These are phyloP conservation scores for Suillus cothurnatus DNA, from an alignment of 768 basidiomycete genomes.

Conservation along the genomic window DNA sequence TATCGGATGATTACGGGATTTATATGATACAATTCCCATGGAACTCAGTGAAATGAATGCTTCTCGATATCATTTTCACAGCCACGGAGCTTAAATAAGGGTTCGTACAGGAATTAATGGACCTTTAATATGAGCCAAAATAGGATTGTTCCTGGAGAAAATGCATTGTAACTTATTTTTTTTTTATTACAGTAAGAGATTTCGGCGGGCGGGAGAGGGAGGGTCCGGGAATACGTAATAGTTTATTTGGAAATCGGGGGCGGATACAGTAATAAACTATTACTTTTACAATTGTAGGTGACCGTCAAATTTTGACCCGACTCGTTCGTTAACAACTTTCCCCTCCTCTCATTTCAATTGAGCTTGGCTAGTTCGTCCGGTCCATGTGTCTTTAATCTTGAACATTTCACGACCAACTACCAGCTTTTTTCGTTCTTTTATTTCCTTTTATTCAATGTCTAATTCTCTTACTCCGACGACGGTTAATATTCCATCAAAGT, in stretches of 20 bases:
- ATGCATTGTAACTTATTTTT: neutral
- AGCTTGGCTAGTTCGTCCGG: constrained; percentile 8
- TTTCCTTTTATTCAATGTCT: constrained; percentile 31
- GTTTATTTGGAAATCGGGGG: constrained; percentile 5
- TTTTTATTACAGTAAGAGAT: too few relatives aligned
- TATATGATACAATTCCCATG: too few relatives aligned
- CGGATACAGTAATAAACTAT: neutral
- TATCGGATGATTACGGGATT: constrained; percentile 3
- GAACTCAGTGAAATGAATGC: constrained; percentile 6
- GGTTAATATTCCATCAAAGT: constrained; percentile 25
- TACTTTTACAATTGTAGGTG: neutral
- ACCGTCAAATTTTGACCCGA: constrained; percentile 1
- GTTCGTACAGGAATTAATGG: constrained; percentile 13
- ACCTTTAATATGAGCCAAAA: constrained; percentile 9
- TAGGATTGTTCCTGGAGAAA: constrained; percentile 9
- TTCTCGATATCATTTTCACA: constrained; percentile 16
- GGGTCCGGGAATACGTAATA: constrained; percentile 5
- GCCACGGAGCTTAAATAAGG: constrained; percentile 15
- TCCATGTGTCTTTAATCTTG: constrained; percentile 18
- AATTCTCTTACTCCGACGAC: constrained; percentile 20
- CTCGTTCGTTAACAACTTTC: neutral
- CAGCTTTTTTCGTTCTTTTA: constrained; percentile 22
- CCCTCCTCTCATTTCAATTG: constrained; percentile 1
- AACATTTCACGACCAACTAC: constrained; percentile 7
- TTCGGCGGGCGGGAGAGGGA: neutral